These are phyloP conservation scores for Perkinsus chesapeaki DNA, from an alignment of 169 alveolate species.

Conservation along the genomic window DNA sequence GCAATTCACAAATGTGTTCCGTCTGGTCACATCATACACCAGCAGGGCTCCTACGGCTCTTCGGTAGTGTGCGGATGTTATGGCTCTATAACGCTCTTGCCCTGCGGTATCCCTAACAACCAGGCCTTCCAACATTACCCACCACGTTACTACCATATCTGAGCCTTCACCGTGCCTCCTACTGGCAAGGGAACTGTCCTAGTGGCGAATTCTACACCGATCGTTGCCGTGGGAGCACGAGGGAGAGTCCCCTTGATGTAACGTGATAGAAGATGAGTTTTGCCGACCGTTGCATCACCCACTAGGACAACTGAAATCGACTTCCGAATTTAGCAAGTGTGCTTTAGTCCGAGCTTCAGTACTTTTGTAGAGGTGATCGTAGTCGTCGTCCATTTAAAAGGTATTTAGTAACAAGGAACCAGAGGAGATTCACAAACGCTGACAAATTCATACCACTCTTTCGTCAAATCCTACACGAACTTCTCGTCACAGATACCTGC, in stretches of 20 bases:
- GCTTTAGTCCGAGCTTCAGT: too few species aligned
- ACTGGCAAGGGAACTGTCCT: conserved; percentile 88
- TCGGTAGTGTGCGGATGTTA: conserved; percentile 88
- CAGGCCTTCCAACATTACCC: too few species aligned
- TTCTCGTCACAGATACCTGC: too few species aligned
- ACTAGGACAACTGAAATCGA: conserved; percentile 67
- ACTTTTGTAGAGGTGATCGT: conserved; percentile 68
- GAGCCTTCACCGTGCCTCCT: conserved; percentile 92
- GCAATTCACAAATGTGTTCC: conserved; percentile 74
- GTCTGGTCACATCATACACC: conserved; percentile 87
- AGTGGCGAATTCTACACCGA: conserved; percentile 98
- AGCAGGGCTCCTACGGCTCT: conserved; percentile 91
- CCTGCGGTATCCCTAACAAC: conserved; percentile 90
- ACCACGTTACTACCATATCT: conserved; percentile 75
- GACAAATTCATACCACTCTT: background rate
- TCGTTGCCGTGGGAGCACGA: conserved; percentile 89
- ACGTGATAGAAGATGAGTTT: conserved; percentile 84
- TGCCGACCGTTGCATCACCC: conserved; percentile 96
- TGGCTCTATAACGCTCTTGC: conserved; percentile 86
- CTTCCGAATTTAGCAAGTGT: too few species aligned
- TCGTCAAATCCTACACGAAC: too few species aligned
- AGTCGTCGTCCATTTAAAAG: conserved; percentile 44
- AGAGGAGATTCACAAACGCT: background rate
- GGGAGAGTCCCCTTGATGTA: conserved; percentile 91
- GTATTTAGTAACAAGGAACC: background rate